Percentiles rank a stretch among this genome's conserved stretches.
Evolutionary conservation across 73 alveolate species (phyloP).

Genomic region (Stentor coeruleus): DNA sequence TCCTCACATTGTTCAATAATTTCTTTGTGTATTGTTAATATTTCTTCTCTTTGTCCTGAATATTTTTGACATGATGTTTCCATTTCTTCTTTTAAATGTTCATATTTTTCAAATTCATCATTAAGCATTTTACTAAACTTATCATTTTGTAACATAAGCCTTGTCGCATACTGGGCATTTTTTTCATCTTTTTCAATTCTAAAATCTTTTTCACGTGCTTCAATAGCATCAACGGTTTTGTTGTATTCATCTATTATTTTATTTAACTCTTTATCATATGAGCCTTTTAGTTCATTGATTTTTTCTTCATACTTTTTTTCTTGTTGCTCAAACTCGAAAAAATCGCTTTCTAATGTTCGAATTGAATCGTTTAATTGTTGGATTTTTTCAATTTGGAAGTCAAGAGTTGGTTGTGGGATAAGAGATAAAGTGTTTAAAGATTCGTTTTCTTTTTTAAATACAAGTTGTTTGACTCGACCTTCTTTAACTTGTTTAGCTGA

Average conservation of each 20-base stretch:
- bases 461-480: conserved; percentile 29
- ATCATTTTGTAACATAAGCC: background rate
- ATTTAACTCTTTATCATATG: background rate
- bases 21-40: background rate
- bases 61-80: background rate
- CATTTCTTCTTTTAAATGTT: background rate
- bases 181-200: background rate
- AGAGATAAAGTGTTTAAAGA: background rate
- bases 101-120: conserved; percentile 18
- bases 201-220: background rate
- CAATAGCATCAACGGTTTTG: background rate
- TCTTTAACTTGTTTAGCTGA: conserved; percentile 42
- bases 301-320: background rate
- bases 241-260: background rate
- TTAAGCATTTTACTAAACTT: conserved; percentile 5
- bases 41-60: conserved; percentile 2
- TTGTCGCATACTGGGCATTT: background rate
- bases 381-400: conserved; percentile 7
- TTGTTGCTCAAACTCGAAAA: conserved; percentile 6
- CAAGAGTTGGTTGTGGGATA: background rate
- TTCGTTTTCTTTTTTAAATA: background rate
- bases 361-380: conserved; percentile 6
- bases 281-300: background rate
- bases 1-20: background rate
- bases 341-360: background rate